Evolutionary conservation across 169 alveolate genomes (phyloP), one percentile per base, ranked within the genome.

Genomic region (Pseudocohnilembus persalinus): DNA sequence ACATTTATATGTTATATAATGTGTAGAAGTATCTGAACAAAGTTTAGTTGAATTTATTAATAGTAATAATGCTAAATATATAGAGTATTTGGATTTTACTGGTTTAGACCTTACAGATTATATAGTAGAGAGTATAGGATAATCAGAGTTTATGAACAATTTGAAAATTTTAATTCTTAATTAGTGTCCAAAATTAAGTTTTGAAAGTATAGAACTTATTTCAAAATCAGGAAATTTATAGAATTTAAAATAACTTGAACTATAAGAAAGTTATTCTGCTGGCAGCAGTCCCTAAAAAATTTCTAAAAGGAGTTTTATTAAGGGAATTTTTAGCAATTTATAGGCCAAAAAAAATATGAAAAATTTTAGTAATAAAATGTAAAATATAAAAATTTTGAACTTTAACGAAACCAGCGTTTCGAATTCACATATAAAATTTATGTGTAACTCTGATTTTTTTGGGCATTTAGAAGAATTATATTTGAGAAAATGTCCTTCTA

Each of bases 121-220:
- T 29, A 20, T 79, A 1, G 30, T 79, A 27, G 84, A 79, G 1
- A 63, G 34, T 29, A 64, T 79, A 11, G 34, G 76, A 29, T 29
- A 34, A 29, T 35, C 76, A 11, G 76, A 68, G 25, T 79, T 49
- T 49, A 79, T 79, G 84, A 79, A 79, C 1, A 79, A 79, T n/a
- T 29, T 79, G 28, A 16, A 64, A 16, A 31, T 49, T 20, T 29
- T 79, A 20, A 49, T 79, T 29, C 35, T 79, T 64, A 79, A 79
- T 63, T 33, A 79, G 25, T 79, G 84, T 31, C 49, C 74, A 11
- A 79, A 79, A 33, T 49, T 79, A 30, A 63, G 76, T 1, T 79
- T 79, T 31, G 29, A n/a, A 27, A 79, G 35, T 6, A 49, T 79
- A 16, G 84, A 79, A 20, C 28, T 29, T 6, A 34, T 79, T 31